These are phyloP conservation scores for Alopecurus myosuroides DNA, from an alignment of 176 grass and related monocot genomes.

Conservation along the genomic window DNA sequence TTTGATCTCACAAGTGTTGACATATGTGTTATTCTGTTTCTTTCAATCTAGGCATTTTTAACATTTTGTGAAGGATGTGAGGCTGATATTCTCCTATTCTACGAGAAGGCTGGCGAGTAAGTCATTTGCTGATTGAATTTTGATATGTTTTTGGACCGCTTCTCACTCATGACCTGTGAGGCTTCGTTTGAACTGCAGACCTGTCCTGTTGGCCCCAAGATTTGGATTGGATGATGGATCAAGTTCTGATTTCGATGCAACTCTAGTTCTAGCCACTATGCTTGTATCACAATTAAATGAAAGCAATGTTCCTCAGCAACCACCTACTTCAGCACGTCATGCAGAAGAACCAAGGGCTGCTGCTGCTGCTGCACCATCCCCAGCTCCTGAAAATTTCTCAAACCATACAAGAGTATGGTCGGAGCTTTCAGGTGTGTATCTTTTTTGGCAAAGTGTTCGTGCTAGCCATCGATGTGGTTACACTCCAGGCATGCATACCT, in stretches of 20 bases:
- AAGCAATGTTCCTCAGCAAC: conserved; percentile 29
- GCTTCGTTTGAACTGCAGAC: conserved; percentile 41
- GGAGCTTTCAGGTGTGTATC: conserved; percentile 74
- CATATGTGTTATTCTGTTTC: background rate
- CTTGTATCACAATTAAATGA: conserved; percentile 69
- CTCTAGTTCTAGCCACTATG: conserved; percentile 84
- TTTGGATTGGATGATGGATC: conserved; percentile 75
- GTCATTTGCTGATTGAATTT: conserved; percentile 19
- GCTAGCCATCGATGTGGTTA: background rate
- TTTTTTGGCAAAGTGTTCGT: conserved; percentile 25
- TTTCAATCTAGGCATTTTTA: conserved; percentile 69
- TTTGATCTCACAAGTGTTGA: background rate
- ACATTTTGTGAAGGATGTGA: conserved; percentile 94
- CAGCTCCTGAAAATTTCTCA: conserved; percentile 52
- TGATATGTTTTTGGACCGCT: background rate
- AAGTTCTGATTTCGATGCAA: conserved; percentile 75
- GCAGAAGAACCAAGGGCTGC: conserved; percentile 42
- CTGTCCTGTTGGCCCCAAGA: conserved; percentile 67
- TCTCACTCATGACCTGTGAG: background rate
- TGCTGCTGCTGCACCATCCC: conserved; percentile 35
- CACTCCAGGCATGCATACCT: conserved; percentile 13
- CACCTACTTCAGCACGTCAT: conserved; percentile 37
- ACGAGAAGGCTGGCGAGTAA: conserved; percentile 90
- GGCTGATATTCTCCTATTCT: conserved; percentile 78
- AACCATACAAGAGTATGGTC: conserved; percentile 94